A percentile compares a stretch with the other conserved stretches of the same genome.
Evolutionary conservation across 2,329 filamentous ascomycete species (phyloP).

Genomic region (Colletotrichum phormii): DNA sequence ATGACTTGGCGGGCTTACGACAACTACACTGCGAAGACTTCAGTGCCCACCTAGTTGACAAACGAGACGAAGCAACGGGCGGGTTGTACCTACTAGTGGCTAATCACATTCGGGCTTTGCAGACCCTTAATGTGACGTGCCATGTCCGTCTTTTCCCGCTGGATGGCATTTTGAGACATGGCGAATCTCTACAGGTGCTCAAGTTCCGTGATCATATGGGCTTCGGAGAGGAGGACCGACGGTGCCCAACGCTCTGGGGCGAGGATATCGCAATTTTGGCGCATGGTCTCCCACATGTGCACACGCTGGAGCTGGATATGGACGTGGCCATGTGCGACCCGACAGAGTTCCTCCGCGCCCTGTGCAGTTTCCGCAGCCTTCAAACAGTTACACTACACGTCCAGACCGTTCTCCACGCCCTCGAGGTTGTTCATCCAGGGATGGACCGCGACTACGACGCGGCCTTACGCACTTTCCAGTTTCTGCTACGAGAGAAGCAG

Average conservation of each 20-base stretch:
- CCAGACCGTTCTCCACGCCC: constrained; percentile 53
- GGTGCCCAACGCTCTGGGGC: constrained; percentile 54
- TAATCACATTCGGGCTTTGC: constrained; percentile 50
- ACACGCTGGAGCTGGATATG: constrained; percentile 60
- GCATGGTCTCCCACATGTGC: constrained; percentile 45
- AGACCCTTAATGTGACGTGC: constrained; percentile 54
- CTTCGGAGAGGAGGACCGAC: constrained; percentile 54
- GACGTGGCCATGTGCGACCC: constrained; percentile 52
- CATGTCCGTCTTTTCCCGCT: constrained; percentile 54
- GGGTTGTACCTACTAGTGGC: constrained; percentile 53
- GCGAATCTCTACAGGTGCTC: constrained; percentile 50
- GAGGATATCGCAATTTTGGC: constrained; percentile 50
- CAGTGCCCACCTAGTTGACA: constrained; percentile 52
- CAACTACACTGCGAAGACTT: constrained; percentile 58
- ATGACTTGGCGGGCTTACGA: constrained; percentile 50
- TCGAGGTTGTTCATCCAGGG: constrained; percentile 42
- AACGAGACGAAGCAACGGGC: constrained; percentile 52
- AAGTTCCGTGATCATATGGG: constrained; percentile 59
- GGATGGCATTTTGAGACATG: constrained; percentile 53
- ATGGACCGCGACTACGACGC: constrained; percentile 52
- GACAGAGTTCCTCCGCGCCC: constrained; percentile 49
- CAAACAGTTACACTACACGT: constrained; percentile 57
- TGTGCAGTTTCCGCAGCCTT: constrained; percentile 54
- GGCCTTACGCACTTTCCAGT: constrained; percentile 47
- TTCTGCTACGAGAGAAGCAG: constrained; percentile 46